phyloP scores from a whole-genome alignment of 164 flowering plant genomes.

The Kingdonia uniflora region DNA sequence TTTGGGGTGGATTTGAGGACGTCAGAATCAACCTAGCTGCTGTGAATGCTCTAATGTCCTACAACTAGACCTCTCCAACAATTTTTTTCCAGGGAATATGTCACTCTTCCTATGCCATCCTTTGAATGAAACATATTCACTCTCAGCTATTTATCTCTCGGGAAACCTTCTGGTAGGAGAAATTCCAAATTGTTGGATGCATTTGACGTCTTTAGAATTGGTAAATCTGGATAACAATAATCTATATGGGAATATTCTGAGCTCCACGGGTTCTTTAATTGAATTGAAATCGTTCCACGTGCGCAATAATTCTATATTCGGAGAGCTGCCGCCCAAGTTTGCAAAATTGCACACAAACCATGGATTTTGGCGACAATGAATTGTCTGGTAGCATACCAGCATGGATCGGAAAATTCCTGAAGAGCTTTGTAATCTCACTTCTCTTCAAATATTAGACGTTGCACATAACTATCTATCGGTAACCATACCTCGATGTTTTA shows the following conservation, averaged over 20 bases:
- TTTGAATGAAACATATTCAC: background rate
- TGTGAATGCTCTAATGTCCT: too few species aligned
- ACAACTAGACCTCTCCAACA: conserved; percentile 4
- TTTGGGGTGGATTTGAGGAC: too few species aligned
- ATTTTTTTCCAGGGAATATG: background rate
- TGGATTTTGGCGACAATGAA: background rate
- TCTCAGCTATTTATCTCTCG: background rate
- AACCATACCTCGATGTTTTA: background rate
- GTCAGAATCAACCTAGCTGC: too few species aligned
- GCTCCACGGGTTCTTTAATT: background rate
- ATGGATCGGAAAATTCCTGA: background rate
- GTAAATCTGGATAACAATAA: conserved; percentile 1
- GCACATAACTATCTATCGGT: background rate
- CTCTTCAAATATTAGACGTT: background rate
- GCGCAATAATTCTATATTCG: background rate
- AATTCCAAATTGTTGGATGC: background rate
- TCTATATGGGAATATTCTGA: conserved; percentile 5
- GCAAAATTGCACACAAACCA: background rate
- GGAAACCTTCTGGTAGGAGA: conserved; percentile 5
- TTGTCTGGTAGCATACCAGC: background rate
- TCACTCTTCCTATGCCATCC: background rate
- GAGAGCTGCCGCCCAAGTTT: background rate
- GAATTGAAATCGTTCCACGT: background rate
- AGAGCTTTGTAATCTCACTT: background rate
- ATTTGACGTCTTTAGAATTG: background rate